Conservation (phyloP, 805 yeast species). For the Schizosaccharomyces japonicus region DNA sequence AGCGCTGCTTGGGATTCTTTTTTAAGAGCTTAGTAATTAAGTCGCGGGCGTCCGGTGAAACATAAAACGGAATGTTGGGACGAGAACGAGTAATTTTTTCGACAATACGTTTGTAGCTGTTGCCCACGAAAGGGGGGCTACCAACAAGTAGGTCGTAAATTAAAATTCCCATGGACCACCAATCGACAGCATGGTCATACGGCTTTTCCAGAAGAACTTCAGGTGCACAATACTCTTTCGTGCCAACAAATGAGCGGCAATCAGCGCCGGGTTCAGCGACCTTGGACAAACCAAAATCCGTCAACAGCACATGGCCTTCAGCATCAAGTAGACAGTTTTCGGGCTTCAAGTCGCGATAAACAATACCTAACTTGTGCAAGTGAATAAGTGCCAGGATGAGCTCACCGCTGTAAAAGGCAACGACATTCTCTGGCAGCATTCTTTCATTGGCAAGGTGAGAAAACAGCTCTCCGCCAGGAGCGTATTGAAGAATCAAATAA, state of each 20-base stretch:
- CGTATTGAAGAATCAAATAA: slow-evolving; percentile 52
- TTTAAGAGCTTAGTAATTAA: slow-evolving; percentile 38
- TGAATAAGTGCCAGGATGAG: slow-evolving; percentile 56
- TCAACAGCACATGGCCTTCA: slow-evolving; percentile 56
- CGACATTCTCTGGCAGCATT: slow-evolving; percentile 29
- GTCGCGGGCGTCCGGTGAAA: slow-evolving; percentile 62
- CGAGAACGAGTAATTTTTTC: slow-evolving; percentile 48
- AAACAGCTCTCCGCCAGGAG: slow-evolving; percentile 74
- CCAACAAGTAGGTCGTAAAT: slow-evolving; percentile 62
- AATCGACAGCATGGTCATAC: slow-evolving; percentile 61
- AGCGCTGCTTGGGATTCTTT: slow-evolving; percentile 44
- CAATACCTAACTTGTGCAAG: slow-evolving; percentile 53
- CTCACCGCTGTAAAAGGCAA: slow-evolving; percentile 60
- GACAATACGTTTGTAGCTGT: slow-evolving; percentile 47
- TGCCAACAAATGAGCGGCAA: slow-evolving; percentile 42
- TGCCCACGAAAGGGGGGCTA: slow-evolving; percentile 72
- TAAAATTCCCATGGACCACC: slow-evolving; percentile 82
- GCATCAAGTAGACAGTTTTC: slow-evolving; percentile 64
- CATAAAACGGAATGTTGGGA: slow-evolving; percentile 44
- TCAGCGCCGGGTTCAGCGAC: slow-evolving; percentile 18
- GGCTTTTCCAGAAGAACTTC: slow-evolving; percentile 58
- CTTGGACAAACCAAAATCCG: slow-evolving; percentile 60
- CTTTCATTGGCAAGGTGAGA: slow-evolving; percentile 31
- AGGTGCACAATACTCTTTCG: slow-evolving; percentile 77
- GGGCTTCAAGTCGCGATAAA: slow-evolving; percentile 72